phyloP scores from a whole-genome alignment of 2,329 filamentous ascomycete genomes.

The Aspergillus thermomutatus region DNA sequence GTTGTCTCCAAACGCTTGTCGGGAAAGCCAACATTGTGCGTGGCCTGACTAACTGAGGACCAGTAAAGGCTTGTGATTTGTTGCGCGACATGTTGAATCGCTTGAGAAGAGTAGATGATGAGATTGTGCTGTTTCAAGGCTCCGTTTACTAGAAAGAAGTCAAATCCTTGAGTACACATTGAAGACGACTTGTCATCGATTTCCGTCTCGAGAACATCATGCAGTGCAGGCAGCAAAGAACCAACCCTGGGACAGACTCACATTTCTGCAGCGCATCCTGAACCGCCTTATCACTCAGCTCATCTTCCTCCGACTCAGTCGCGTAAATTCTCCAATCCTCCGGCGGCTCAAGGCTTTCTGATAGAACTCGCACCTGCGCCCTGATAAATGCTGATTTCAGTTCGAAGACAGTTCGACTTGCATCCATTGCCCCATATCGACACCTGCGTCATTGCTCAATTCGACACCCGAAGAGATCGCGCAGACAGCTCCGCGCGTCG shows the following conservation, averaged over 20 bases:
- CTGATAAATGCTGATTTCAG: constrained; percentile 52
- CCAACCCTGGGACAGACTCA: constrained; percentile 19
- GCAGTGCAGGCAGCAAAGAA: not conserved
- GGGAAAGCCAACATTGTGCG: constrained; percentile 20
- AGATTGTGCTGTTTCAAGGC: constrained; percentile 52
- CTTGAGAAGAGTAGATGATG: constrained; percentile 52
- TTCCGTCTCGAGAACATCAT: too few species aligned
- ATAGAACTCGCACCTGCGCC: constrained; percentile 51
- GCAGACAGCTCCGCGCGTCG: not conserved
- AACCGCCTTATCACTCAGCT: constrained; percentile 47
- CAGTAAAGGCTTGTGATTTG: constrained; percentile 56
- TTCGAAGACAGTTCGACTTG: constrained; percentile 45
- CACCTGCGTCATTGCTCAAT: not conserved
- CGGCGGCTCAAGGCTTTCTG: constrained; percentile 46
- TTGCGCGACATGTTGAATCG: constrained; percentile 54
- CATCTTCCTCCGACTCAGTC: constrained; percentile 40
- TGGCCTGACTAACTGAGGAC: constrained; percentile 44
- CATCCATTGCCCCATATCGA: constrained; percentile 34
- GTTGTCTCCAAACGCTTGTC: constrained; percentile 35
- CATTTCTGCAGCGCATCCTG: constrained; percentile 52
- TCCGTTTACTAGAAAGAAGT: constrained; percentile 46
- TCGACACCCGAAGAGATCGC: not conserved
- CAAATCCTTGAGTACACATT: not conserved
- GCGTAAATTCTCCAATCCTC: constrained; percentile 46
- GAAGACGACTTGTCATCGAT: not conserved